A percentile compares a stretch with the other conserved stretches of the same genome.
These are phyloP conservation scores for Thuidium tamariscinum DNA, from an alignment of 225 moss, liverwort and hornwort genomes.

Conservation along the genomic window DNA sequence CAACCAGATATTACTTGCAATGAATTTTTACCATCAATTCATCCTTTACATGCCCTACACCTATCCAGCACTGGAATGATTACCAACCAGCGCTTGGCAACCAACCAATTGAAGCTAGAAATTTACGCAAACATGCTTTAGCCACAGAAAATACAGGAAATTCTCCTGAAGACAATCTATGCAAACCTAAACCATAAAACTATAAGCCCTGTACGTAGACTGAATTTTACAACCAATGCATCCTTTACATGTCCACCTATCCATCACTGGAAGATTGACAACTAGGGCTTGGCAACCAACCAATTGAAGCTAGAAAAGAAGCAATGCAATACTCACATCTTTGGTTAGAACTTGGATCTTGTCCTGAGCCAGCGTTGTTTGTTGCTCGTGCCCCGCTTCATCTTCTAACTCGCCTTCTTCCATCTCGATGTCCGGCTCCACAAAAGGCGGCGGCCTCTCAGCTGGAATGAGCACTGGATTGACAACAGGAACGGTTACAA, in stretches of 20 bases:
- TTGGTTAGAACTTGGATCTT: slow-evolving; percentile 76
- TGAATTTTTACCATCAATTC: neutral
- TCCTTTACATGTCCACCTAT: neutral
- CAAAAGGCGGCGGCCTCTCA: neutral
- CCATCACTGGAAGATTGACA: neutral
- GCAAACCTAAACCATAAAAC: neutral
- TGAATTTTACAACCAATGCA: neutral
- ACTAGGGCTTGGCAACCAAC: neutral
- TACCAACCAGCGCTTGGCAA: neutral
- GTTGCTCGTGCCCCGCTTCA: neutral
- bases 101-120: neutral
- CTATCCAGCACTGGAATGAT: neutral
- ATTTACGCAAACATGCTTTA: neutral
- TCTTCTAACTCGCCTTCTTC: slow-evolving; percentile 21
- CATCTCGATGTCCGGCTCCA: slow-evolving; percentile 12
- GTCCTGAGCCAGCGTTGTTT: slow-evolving; percentile 38
- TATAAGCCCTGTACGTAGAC: neutral
- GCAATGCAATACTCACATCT: slow-evolving; percentile 28
- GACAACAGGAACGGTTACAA: neutral
- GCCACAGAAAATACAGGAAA: neutral
- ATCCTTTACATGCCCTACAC: neutral
- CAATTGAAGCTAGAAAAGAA: neutral
- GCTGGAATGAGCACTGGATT: neutral
- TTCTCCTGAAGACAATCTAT: neutral
- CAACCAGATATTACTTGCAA: neutral